Evolutionary conservation across 2,329 filamentous ascomycete genomes (phyloP).

Genomic region (Talaromyces sp.): DNA sequence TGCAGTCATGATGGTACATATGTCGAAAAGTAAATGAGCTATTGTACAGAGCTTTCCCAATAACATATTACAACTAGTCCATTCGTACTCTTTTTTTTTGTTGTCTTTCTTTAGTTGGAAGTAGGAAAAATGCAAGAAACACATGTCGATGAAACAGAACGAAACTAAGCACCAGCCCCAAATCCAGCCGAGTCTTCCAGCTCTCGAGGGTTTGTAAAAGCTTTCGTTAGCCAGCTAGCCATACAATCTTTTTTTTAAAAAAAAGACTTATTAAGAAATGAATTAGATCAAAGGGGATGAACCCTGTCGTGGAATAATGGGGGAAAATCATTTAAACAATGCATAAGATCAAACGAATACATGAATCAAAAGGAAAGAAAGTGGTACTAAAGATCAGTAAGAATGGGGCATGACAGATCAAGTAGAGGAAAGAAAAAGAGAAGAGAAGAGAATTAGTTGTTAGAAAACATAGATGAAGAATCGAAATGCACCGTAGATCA

Average conservation of each 20-base stretch:
- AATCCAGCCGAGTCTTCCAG: conserved; percentile 5
- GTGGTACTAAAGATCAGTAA: conserved; percentile 21
- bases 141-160: not conserved
- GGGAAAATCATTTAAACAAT: conserved; percentile 22
- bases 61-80: not conserved
- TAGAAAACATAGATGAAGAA: conserved; percentile 17
- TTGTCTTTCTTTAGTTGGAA: not conserved
- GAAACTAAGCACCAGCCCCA: conserved; percentile 6
- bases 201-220: conserved; percentile 15
- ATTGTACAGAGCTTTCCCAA: conserved; percentile 1
- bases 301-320: conserved; percentile 20
- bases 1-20: not conserved
- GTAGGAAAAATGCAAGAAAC: not conserved
- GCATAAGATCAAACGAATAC: conserved; percentile 28
- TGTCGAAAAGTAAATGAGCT: not conserved
- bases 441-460: conserved; percentile 18
- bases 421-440: conserved; percentile 9
- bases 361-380: conserved; percentile 23
- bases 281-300: conserved; percentile 5
- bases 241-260: conserved; percentile 34
- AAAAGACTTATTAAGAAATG: conserved; percentile 7
- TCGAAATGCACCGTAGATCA: conserved; percentile 11
- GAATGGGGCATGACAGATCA: conserved; percentile 20
- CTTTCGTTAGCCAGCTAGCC: conserved; percentile 39
- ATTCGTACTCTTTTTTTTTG: conserved; percentile 1